Evolutionary conservation across 768 basidiomycete genomes (phyloP), one percentile per base, ranked within the genome.

Genomic region (Pleurotus eryngii): DNA sequence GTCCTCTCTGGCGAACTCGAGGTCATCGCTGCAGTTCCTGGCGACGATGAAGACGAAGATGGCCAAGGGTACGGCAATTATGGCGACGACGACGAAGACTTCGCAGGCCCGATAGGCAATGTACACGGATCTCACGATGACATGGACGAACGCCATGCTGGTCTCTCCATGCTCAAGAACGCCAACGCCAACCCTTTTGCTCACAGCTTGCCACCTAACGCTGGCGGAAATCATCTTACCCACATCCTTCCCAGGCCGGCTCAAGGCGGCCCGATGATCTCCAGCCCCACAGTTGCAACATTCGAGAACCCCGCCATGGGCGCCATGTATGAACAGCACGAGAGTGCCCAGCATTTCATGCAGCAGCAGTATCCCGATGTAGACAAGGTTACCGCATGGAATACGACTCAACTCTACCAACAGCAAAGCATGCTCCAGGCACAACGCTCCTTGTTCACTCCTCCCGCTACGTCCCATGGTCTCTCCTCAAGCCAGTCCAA

Each of bases 1-100:
- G 79, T 90, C 45, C 75, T 90, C 14, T 75, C 72, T 39, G 89
- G 85, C 46, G 89, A 91, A 67, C 75, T 89, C 59, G 89, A 91
- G 64, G 77, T 89, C 49, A 73, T 88, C 51, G 71, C 72, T 26
- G 73, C 74, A 3, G 73, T 81, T 47, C 65, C 75, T 3, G 79
- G 74, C 26, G 74, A 81, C 39, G 84, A 83, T 45, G 85, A 81
- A 3, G 81, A 80, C n/a, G 83, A 78, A 17, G 81, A 76, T 51
- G 78, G 76, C 43, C 49, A 53, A 2, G 64, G 58, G n/a, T 67
- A 69, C 27, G 74, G 70, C 55, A 67, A 68, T 17, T 75, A 74
- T 18, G 77, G 74, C 47, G 74, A 78, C 38, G 77, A 66, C 7
- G 77, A 76, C 38, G 76, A 80, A 47, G 76, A 75, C 8, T 66